phyloP scores from a whole-genome alignment of 2,329 filamentous ascomycete genomes.

The Phialophora expanda region DNA sequence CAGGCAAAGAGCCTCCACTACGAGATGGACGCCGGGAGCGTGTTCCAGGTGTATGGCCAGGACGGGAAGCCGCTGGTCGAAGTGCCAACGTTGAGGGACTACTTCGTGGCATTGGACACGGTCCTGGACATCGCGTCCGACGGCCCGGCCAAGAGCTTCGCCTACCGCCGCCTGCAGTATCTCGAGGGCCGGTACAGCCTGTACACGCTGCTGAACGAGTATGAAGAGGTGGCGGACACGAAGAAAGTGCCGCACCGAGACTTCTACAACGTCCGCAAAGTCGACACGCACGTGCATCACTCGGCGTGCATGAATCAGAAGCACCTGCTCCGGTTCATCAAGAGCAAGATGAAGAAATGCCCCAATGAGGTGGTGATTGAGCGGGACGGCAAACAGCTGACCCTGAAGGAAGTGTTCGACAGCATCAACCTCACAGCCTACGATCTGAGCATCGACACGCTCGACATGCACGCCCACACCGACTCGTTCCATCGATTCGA shows the following conservation, averaged over 20 bases:
- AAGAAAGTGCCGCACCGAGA: constrained; percentile 97
- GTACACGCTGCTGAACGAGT: constrained; percentile 91
- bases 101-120: constrained; percentile 90
- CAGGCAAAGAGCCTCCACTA: constrained; percentile 73
- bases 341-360: constrained; percentile 99
- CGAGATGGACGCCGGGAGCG: constrained; percentile 78
- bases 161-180: constrained; percentile 91
- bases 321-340: constrained; percentile 96
- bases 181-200: constrained; percentile 97
- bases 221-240: constrained; percentile 96
- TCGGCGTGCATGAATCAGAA: constrained; percentile 99
- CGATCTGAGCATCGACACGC: constrained; percentile 94
- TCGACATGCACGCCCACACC: constrained; percentile 99
- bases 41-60: constrained; percentile 85
- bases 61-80: constrained; percentile 72
- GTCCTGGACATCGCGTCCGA: constrained; percentile 90
- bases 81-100: constrained; percentile 92
- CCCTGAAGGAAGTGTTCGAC: constrained; percentile 89
- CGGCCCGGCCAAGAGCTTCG: constrained; percentile 95
- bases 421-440: constrained; percentile 98
- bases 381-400: constrained; percentile 89
- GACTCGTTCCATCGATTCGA: constrained; percentile 99
- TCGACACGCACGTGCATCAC: constrained; percentile 98
- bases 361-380: constrained; percentile 92
- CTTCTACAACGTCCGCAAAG: constrained; percentile 98